Conservation (phyloP, 805 yeast genomes). For the Kluyveromyces wickerhamii region DNA sequence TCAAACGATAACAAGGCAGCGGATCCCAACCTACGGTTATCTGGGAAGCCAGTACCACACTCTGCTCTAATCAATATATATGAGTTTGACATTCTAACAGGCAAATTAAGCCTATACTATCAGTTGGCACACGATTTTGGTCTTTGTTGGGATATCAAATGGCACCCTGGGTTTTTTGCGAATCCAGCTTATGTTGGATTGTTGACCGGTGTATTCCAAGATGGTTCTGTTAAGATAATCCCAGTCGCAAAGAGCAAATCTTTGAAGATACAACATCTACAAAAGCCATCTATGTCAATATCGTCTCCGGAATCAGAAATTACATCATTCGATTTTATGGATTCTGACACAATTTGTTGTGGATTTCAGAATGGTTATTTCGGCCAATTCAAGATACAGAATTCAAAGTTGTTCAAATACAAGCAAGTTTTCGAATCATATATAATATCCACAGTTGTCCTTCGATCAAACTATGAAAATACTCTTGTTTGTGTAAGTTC, state of each 20-base stretch:
- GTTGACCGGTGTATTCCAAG: slow-evolving; percentile 46
- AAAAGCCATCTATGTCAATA: slow-evolving; percentile 22
- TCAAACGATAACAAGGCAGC: slow-evolving; percentile 31
- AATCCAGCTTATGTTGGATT: slow-evolving; percentile 30
- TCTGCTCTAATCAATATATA: slow-evolving; percentile 3
- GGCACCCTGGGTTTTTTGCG: slow-evolving; percentile 29
- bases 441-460: slow-evolving; percentile 30
- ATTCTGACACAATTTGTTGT: slow-evolving; percentile 38
- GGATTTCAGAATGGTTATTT: slow-evolving; percentile 55
- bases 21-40: slow-evolving; percentile 22
- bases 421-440: slow-evolving; percentile 33
- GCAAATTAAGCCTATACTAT: slow-evolving; percentile 22
- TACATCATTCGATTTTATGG: slow-evolving; percentile 42
- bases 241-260: slow-evolving; percentile 24
- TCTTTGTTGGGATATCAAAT: slow-evolving; percentile 29
- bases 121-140: slow-evolving; percentile 35
- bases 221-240: slow-evolving; percentile 48
- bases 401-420: slow-evolving; percentile 31
- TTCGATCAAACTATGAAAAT: slow-evolving; percentile 31
- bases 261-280: slow-evolving; percentile 12
- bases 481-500: slow-evolving; percentile 30
- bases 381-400: slow-evolving; percentile 43
- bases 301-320: slow-evolving; percentile 28
- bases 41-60: slow-evolving; percentile 12
- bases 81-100: background rate